phyloP scores from a whole-genome alignment of 2,329 filamentous ascomycete species.

The Claviceps pazoutovae region DNA sequence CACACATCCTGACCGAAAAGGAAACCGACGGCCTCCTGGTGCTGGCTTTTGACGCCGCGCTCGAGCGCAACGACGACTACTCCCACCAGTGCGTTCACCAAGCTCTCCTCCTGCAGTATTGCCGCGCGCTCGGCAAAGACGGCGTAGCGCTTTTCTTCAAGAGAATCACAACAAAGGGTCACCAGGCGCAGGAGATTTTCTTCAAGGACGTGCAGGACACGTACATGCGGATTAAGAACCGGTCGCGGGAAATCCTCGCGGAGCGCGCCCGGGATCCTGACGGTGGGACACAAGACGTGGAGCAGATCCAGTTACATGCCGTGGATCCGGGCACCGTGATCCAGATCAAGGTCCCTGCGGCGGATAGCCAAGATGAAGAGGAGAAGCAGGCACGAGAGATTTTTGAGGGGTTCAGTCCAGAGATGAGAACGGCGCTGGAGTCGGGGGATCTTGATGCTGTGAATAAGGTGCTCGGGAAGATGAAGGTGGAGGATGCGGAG shows the following conservation, averaged over 20 bases:
- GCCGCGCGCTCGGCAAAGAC: slow-evolving; percentile 73
- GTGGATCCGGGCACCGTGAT: slow-evolving; percentile 89
- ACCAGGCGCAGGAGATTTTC: slow-evolving; percentile 85
- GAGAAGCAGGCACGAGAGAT: slow-evolving; percentile 53
- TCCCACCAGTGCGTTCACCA: slow-evolving; percentile 85
- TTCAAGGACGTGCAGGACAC: slow-evolving; percentile 84
- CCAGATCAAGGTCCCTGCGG: slow-evolving; percentile 67
- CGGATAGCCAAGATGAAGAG: slow-evolving; percentile 50
- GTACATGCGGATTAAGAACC: slow-evolving; percentile 65
- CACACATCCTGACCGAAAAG: slow-evolving; percentile 63
- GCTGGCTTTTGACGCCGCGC: slow-evolving; percentile 78
- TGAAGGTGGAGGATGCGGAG: slow-evolving; percentile 81
- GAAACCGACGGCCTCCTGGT: slow-evolving; percentile 86
- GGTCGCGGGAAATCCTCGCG: slow-evolving; percentile 56
- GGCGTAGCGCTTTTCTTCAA: slow-evolving; percentile 92
- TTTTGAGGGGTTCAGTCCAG: slow-evolving; percentile 72
- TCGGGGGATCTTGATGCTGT: slow-evolving; percentile 65
- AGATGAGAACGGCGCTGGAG: slow-evolving; percentile 69
- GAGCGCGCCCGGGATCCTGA: slow-evolving; percentile 35
- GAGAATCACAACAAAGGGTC: slow-evolving; percentile 75
- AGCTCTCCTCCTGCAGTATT: slow-evolving; percentile 86
- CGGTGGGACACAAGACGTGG: slow-evolving; percentile 40
- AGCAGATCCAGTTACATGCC: slow-evolving; percentile 95
- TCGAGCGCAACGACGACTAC: slow-evolving; percentile 62
- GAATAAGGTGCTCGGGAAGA: slow-evolving; percentile 55